Base-by-base conservation (phyloP, 257 asterid species). In the Petunia axillaris region DNA sequence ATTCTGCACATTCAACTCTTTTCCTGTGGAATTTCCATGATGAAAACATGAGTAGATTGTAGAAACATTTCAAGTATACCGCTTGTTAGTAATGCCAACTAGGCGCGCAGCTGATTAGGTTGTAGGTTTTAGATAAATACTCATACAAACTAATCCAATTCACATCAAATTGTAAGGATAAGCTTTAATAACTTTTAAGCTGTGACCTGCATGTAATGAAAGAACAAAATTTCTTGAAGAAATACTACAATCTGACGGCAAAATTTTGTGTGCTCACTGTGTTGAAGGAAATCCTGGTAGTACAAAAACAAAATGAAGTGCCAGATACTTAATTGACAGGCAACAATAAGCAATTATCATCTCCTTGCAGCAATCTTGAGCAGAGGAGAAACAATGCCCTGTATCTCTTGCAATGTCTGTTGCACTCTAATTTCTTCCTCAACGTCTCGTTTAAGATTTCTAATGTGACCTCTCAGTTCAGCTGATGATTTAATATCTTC, bases 351-450 rank as follows among this genome's bases (percentile, higher is more conserved):
- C 5, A 53, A 54, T 66, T 8, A 77, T 88, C 87, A 95, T 78
- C 93, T 84, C 84, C 89, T 89, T 35, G 94, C 93, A 79, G 95
- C 93, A 87, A 91, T 92, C 87, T 87, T 93, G 79, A 95, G 82
- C 85, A 95, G 80, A 0, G 99, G 99, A 37, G 93, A 87, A 68
- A 95, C 85, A 6, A 93, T 92, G 16, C 98, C 99, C 84, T 91
- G 97, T 80, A 95, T 86, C 84, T 95, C 97, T 36, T 85, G 92
- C 91, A 95, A 84, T 48, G 94, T 88, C 54, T 87, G 87, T 62
- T 93, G 98, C 84, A 87, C 85, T 80, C 97, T 88, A 57, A 92
- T 83, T 89, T 95, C 99, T 85, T 93, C 97, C 71, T 87, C 97
- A 44, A 95, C 91, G n/a, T 88, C 94, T 37, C 98, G 82, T 90